phyloP scores from a whole-genome alignment of 306 rosid genomes.

The Cicer pinnatifidum region DNA sequence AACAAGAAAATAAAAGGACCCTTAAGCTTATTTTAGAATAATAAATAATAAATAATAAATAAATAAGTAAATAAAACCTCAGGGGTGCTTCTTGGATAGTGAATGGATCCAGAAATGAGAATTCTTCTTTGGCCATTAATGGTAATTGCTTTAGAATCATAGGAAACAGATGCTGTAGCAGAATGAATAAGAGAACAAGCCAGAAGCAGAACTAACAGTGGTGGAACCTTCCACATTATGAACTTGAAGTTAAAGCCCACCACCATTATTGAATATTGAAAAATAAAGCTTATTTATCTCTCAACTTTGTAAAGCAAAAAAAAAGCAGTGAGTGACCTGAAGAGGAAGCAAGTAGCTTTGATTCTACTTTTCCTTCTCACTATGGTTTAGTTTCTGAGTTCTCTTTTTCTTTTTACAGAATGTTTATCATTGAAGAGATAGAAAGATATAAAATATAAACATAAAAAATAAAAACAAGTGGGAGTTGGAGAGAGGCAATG shows the following conservation, averaged over 20 bases:
- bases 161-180: slow-evolving; percentile 76
- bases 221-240: slow-evolving; percentile 63
- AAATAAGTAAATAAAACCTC: slow-evolving; percentile 57
- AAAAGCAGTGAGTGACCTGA: slow-evolving; percentile 43
- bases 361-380: slow-evolving; percentile 13
- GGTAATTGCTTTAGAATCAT: slow-evolving; percentile 84
- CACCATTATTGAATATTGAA: slow-evolving; percentile 3
- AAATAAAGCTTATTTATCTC: neutral
- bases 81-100: slow-evolving; percentile 97
- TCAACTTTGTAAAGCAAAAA: slow-evolving; percentile 51
- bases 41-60: slow-evolving; percentile 43
- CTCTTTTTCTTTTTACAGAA: slow-evolving; percentile 23
- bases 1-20: slow-evolving; percentile 38
- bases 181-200: slow-evolving; percentile 51
- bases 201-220: slow-evolving; percentile 47
- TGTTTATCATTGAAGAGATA: slow-evolving; percentile 15
- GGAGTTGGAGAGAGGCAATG: slow-evolving; percentile 35
- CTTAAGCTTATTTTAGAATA: slow-evolving; percentile 56
- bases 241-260: slow-evolving; percentile 59
- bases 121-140: slow-evolving; percentile 93
- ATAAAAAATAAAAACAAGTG: neutral
- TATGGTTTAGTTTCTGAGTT: slow-evolving; percentile 4
- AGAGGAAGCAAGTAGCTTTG: slow-evolving; percentile 48
- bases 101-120: slow-evolving; percentile 98
- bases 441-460: slow-evolving; percentile 3